These are phyloP conservation scores for Bimuria novae-zelandiae DNA, from an alignment of 2,329 filamentous ascomycete species.

Conservation along the genomic window DNA sequence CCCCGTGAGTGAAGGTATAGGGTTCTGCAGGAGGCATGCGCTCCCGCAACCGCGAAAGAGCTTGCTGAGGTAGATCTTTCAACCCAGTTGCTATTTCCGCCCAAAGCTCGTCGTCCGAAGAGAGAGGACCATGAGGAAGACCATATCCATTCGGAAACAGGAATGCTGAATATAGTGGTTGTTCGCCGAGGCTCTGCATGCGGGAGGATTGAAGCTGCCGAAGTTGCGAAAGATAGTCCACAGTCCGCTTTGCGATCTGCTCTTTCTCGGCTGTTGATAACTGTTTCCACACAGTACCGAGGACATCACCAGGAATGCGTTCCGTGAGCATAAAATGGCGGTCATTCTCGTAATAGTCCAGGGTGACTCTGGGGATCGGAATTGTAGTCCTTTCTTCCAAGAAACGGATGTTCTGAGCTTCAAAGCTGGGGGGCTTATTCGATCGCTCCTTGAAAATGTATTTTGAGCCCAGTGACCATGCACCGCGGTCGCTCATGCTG, in stretches of 20 bases:
- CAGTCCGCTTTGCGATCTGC: background rate
- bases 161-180: slow-evolving; percentile 6
- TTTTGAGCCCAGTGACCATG: too few species aligned
- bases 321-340: background rate
- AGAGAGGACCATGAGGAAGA: slow-evolving; percentile 3
- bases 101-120: slow-evolving; percentile 4
- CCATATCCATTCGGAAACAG: slow-evolving; percentile 3
- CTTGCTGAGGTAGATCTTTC: background rate
- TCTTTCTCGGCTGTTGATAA: background rate
- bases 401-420: too few species aligned
- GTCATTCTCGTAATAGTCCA: too few species aligned
- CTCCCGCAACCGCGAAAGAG: background rate
- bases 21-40: slow-evolving; percentile 16
- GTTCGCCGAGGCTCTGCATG: background rate
- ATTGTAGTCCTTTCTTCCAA: too few species aligned
- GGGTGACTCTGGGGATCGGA: too few species aligned
- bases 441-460: too few species aligned
- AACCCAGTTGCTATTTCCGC: background rate
- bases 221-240: slow-evolving; percentile 2
- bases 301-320: background rate
- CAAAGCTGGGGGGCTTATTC: too few species aligned
- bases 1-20: slow-evolving; percentile 47
- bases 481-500: too few species aligned
- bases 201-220: background rate
- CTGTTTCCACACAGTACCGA: background rate